Evolutionary conservation across 164 flowering plant species (phyloP).

Genomic region (Amborella trichopoda): DNA sequence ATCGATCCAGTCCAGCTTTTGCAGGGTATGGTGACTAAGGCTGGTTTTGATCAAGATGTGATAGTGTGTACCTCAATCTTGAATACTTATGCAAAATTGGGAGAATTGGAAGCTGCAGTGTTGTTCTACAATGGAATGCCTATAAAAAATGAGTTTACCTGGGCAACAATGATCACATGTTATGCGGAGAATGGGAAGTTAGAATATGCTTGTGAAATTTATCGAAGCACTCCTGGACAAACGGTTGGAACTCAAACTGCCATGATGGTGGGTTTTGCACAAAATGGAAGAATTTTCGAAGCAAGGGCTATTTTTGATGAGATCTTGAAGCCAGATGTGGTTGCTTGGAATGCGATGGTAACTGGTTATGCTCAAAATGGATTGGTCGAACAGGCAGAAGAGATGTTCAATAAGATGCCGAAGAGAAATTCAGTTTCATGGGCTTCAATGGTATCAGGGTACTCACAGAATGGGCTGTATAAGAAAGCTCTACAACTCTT

Average conservation of each 20-base stretch:
- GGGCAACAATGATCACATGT: conserved; percentile 29
- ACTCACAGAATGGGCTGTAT: conserved; percentile 22
- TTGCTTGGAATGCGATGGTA: conserved; percentile 35
- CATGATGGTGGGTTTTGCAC: conserved; percentile 28
- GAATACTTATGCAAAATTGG: no score
- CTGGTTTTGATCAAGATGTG: no score
- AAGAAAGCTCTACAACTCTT: conserved; percentile 22
- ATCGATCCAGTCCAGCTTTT: no score
- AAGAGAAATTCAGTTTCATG: conserved; percentile 26
- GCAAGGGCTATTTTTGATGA: conserved; percentile 22
- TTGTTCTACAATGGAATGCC: conserved; percentile 26
- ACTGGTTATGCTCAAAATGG: conserved; percentile 36
- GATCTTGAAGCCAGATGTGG: conserved; percentile 18
- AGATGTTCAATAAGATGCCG: conserved; percentile 26
- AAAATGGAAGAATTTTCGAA: conserved; percentile 25
- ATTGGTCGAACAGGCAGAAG: conserved; percentile 24
- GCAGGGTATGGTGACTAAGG: no score
- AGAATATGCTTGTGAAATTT: conserved; percentile 26
- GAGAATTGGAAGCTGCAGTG: conserved; percentile 14
- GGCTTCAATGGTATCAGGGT: conserved; percentile 37
- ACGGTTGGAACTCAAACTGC: conserved; percentile 20
- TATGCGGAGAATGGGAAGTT: conserved; percentile 25
- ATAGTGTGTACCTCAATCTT: no score
- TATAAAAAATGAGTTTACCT: conserved; percentile 24
- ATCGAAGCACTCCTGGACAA: conserved; percentile 15